Percentiles rank a stretch among this genome's conserved stretches.
Conservation (phyloP, 2,329 filamentous ascomycete species). For the Cadophora gregata region DNA sequence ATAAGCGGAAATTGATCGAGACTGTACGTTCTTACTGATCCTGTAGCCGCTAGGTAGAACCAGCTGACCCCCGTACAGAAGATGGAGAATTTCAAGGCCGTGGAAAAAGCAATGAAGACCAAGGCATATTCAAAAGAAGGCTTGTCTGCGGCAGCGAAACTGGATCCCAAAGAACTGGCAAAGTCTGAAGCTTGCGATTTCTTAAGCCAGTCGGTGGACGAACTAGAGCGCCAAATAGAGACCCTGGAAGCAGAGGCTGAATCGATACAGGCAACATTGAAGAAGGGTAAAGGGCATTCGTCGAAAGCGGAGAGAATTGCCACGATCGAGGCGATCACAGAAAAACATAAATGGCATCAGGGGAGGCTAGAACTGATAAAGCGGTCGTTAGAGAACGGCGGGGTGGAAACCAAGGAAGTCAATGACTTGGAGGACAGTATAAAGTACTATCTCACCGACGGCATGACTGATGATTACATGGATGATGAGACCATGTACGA, state of each 20-base stretch:
- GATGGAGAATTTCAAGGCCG: constrained; percentile 99
- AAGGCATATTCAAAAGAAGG: constrained; percentile 99
- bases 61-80: constrained; percentile 62
- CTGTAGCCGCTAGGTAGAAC: constrained; percentile 21
- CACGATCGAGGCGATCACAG: constrained; percentile 82
- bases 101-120: constrained; percentile 99
- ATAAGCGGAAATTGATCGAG: constrained; percentile 95
- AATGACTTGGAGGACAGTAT: constrained; percentile 90
- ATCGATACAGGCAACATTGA: constrained; percentile 83
- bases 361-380: constrained; percentile 89
- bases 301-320: constrained; percentile 86
- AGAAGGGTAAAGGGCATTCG: constrained; percentile 90
- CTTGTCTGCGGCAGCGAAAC: constrained; percentile 85
- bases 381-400: constrained; percentile 89
- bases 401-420: constrained; percentile 85
- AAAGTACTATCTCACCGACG: constrained; percentile 92
- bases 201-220: constrained; percentile 84
- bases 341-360: constrained; percentile 97
- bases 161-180: constrained; percentile 97
- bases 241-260: constrained; percentile 89
- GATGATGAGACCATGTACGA: constrained; percentile 97
- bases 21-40: constrained; percentile 64
- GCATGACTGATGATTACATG: constrained; percentile 85
- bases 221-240: constrained; percentile 93
- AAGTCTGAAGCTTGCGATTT: constrained; percentile 90